Evolutionary conservation across 2,329 filamentous ascomycete species (phyloP).

Genomic region (Trichophyton simii): DNA sequence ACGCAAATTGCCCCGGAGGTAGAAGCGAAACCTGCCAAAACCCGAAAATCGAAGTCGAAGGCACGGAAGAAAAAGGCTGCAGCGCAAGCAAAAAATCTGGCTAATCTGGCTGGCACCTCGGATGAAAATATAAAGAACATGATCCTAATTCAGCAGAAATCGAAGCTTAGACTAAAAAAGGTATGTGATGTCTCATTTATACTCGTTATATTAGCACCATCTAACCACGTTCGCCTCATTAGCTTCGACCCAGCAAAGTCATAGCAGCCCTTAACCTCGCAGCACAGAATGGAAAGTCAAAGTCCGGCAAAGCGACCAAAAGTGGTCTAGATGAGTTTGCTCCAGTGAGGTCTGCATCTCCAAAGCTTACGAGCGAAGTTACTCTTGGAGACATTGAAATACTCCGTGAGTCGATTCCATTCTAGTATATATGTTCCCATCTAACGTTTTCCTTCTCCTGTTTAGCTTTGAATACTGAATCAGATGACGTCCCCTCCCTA

Average conservation of each 20-base stretch:
- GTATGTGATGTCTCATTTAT: background rate
- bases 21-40: background rate
- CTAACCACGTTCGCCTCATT: background rate
- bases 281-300: background rate
- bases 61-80: background rate
- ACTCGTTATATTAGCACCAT: background rate
- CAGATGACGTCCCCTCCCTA: constrained; percentile 48
- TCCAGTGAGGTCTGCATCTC: background rate
- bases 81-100: background rate
- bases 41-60: background rate
- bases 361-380: background rate
- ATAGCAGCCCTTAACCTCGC: background rate
- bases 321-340: background rate
- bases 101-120: background rate
- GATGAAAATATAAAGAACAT: background rate
- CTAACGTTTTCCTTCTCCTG: background rate
- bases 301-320: background rate
- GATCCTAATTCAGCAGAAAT: background rate
- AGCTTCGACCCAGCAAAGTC: background rate
- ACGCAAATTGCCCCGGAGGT: background rate
- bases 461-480: constrained; percentile 31
- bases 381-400: background rate
- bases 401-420: background rate
- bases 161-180: background rate
- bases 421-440: background rate